A percentile compares a stretch with the other conserved stretches of the same genome.
These are phyloP conservation scores for Phytophthora hibernalis DNA, from an alignment of 352 stramenopile genomes.

Conservation along the genomic window DNA sequence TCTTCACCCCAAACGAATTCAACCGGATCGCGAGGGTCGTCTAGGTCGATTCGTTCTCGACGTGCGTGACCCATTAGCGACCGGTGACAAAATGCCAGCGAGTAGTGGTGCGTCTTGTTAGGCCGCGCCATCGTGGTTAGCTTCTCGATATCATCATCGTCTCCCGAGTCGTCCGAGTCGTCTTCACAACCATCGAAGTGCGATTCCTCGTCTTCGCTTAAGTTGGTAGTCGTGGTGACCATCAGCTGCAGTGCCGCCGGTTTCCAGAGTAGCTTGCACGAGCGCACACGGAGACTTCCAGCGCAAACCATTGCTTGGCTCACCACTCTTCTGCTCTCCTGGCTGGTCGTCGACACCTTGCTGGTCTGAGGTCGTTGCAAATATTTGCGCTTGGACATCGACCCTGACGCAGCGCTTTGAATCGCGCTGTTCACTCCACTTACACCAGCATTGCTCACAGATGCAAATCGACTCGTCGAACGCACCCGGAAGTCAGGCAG, in stretches of 20 bases:
- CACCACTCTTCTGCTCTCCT: conserved; percentile 30
- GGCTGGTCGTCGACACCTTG: conserved; percentile 11
- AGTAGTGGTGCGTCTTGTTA: conserved; percentile 39
- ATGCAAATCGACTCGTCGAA: conserved; percentile 20
- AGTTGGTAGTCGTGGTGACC: conserved; percentile 33
- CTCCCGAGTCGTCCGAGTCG: conserved; percentile 30
- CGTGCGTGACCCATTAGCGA: conserved; percentile 37
- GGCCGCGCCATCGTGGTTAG: conserved; percentile 35
- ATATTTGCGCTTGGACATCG: conserved; percentile 15
- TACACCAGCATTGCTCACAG: conserved; percentile 4
- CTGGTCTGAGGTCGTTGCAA: conserved; percentile 5
- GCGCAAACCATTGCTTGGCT: conserved; percentile 32
- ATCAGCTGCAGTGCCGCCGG: conserved; percentile 38
- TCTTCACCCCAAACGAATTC: conserved; percentile 35
- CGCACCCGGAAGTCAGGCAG: conserved; percentile 27
- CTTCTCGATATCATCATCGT: conserved; percentile 32
- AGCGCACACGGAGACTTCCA: conserved; percentile 38
- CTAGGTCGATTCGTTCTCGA: conserved; percentile 38
- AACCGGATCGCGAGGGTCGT: conserved; percentile 23
- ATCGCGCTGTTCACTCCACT: conserved; percentile 17
- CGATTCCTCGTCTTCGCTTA: conserved; percentile 30
- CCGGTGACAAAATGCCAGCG: conserved; percentile 39
- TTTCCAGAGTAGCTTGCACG: conserved; percentile 49
- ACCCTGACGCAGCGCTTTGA: conserved; percentile 22
- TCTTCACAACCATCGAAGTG: conserved; percentile 34